These are phyloP conservation scores for Plenodomus biglobosus DNA, from an alignment of 2,329 filamentous ascomycete species.

Conservation along the genomic window DNA sequence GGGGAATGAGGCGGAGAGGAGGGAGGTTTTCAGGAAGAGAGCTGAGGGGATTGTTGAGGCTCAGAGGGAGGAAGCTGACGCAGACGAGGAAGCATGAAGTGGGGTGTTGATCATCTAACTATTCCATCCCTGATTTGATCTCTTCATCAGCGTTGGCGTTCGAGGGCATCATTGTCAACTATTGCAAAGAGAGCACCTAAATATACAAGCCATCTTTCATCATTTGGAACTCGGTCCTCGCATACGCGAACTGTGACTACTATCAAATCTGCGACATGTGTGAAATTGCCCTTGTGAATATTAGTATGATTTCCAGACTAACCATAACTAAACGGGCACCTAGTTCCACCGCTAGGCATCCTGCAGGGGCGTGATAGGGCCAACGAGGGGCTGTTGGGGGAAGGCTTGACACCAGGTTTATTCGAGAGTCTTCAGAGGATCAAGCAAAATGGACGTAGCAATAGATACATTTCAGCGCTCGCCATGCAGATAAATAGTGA, in stretches of 20 bases:
- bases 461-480: too few relatives aligned
- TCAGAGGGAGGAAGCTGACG: conserved; percentile 1
- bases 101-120: background rate
- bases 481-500: too few relatives aligned
- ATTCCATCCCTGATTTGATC: background rate
- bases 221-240: background rate
- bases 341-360: too few relatives aligned
- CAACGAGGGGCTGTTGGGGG: too few relatives aligned
- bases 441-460: too few relatives aligned
- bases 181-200: background rate
- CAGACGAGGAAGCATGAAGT: background rate
- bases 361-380: too few relatives aligned
- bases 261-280: too few relatives aligned
- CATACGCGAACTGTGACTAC: background rate
- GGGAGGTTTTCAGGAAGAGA: conserved; percentile 48
- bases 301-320: too few relatives aligned
- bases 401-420: too few relatives aligned
- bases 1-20: conserved; percentile 52
- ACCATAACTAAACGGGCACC: too few relatives aligned
- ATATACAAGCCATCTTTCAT: background rate
- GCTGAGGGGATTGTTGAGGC: conserved; percentile 43
- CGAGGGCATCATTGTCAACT: background rate
- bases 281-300: too few relatives aligned
- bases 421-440: too few relatives aligned
- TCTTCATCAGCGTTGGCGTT: background rate